Conservation (phyloP, 75 land plant genomes). For the Sequoiadendron giganteum region DNA sequence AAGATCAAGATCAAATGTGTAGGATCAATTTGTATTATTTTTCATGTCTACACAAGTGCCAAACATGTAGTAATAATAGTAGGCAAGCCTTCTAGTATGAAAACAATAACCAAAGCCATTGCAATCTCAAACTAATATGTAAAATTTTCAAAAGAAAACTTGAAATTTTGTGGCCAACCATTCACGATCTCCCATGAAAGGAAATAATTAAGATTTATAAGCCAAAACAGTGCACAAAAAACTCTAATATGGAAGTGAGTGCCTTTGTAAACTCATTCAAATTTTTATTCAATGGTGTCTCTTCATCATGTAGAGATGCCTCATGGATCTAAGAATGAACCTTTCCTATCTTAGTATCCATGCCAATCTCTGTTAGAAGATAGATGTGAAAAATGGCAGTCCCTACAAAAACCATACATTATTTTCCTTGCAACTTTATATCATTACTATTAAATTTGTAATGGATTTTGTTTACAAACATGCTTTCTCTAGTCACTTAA, state of each 20-base stretch:
- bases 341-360: conserved; percentile 71
- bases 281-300: conserved; percentile 77
- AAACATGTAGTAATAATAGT: conserved; percentile 78
- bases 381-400: conserved; percentile 61
- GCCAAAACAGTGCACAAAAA: too few relatives aligned
- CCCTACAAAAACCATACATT: conserved; percentile 75
- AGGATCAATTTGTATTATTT: too few relatives aligned
- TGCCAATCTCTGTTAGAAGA: conserved; percentile 51
- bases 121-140: conserved; percentile 82
- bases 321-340: conserved; percentile 71
- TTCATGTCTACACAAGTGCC: too few relatives aligned
- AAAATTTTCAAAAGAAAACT: conserved; percentile 75
- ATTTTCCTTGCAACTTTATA: conserved; percentile 62
- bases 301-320: conserved; percentile 62
- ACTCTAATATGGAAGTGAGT: conserved; percentile 69
- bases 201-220: conserved; percentile 67
- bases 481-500: conserved; percentile 69
- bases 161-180: conserved; percentile 62
- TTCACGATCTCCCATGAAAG: conserved; percentile 61
- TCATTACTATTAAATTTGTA: conserved; percentile 43
- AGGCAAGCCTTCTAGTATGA: conserved; percentile 73
- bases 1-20: too few relatives aligned
- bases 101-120: conserved; percentile 73
- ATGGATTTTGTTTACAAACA: conserved; percentile 51
- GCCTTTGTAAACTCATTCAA: conserved; percentile 69